Evolutionary conservation across 2,329 filamentous ascomycete species (phyloP), one percentile per base, ranked within the genome.

Genomic region (Sporothrix brunneoviolacea): DNA sequence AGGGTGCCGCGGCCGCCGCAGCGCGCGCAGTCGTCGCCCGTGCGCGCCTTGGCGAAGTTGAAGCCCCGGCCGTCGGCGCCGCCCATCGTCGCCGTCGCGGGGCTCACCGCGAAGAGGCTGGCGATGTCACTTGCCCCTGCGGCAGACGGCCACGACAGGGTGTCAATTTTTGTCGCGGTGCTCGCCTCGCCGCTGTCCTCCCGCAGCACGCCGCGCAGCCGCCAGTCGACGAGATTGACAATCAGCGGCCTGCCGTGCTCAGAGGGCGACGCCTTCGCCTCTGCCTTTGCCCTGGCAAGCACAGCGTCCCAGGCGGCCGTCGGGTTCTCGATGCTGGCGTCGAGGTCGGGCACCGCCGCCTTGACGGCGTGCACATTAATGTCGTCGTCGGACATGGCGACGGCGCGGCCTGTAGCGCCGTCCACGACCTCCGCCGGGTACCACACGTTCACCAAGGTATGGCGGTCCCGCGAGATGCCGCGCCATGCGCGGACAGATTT

Each of bases 1-100:
- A 97, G 71, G 2, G 65, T 70, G 0, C 86, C 86, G 15, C 19
- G 18, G 0, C 72, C 61, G 0, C 68, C 61, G 63, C 93, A 98
- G 35, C 75, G 72, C 0, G 87, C 81, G 60, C 93, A 98, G 10
- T 66, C 59, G 61, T 94, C 88, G 12, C 86, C 87, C 38, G 82
- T 68, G 42, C 71, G 71, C 16, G 85, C 78, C 52, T 79, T 77
- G 8, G 89, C 70, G 8, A 95, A 67, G 57, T 86, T 83, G 33
- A 88, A 67, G 1, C 68, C 65, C 48, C 66, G 58, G 6, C 68
- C 16, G 36, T 48, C 10, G 9, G 27, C 21, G 15, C 7, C 27
- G 32, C 2, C 8, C 13, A 36, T 24, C 16, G 8, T 15, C 3
- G 27, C 19, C 1, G 36, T 24, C 8, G 35, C 22, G 3, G 45